Evolutionary conservation across 345 rosid species (phyloP), one percentile per base, ranked within the genome.

Genomic region (Aurinia saxatilis): DNA sequence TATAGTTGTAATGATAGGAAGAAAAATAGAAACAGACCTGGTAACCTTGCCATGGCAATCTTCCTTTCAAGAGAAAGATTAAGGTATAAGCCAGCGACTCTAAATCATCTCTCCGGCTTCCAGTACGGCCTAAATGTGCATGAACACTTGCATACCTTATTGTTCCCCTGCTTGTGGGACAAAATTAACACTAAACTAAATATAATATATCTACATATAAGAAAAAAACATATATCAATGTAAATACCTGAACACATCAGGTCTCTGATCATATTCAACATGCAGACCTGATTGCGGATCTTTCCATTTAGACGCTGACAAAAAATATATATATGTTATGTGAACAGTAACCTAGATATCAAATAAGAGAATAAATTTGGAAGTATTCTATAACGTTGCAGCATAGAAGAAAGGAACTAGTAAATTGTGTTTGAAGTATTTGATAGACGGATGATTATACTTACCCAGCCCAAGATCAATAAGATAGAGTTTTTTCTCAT

Each of bases 11-110:
- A 37, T 34, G 44, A 38, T 21, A 31, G 12, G 35, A 29, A 55
- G 25, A 29, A 33, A 45, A 47, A 8, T 48, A n/a, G 15, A 46
- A 53, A 36, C 72, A 49, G 36, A 85, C 98, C 88, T 90, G 95
- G 68, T 80, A 92, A n/a, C 98, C 98, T 70, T 92, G 98, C 98
- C 98, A 92, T 19, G 98, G 97, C 75, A 92, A 77, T 42, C 96
- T 86, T 49, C 98, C 98, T 47, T 77, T 84, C 51, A 86, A 68
- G 45, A 92, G 95, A 65, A 92, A 92, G 52, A 92, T 76, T 58
- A 92, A 76, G 1, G 98, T 92, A 72, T 92, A 92, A 14, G 98
- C 98, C 76, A 92, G 77, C 6, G 98, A 92, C 83, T 92, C 98
- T 7, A 92, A 84, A 80, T 92, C 98, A 73, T 92, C 98, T 65